Evolutionary conservation across 164 flowering plant species (phyloP).

Genomic region (Tetrastigma voinierianum): DNA sequence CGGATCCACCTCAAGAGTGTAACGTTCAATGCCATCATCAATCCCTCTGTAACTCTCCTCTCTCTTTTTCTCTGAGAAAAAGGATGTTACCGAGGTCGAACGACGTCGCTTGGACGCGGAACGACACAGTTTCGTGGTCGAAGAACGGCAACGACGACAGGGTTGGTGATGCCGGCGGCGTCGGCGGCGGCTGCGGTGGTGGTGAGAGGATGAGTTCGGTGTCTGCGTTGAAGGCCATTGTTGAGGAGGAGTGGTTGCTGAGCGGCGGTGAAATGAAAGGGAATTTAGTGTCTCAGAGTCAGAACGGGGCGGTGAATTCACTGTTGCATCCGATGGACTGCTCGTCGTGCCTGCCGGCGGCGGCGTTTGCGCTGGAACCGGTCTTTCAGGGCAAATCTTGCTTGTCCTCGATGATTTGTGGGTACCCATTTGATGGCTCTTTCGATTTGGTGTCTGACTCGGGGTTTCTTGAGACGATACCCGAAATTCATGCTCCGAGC

Average conservation of each 20-base stretch:
- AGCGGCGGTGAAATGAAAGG: too few relatives aligned
- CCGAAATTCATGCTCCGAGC: conserved; percentile 8
- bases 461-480: conserved; percentile 12
- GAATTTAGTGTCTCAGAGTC: too few relatives aligned
- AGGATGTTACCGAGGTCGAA: conserved; percentile 20
- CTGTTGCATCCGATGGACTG: conserved; percentile 24
- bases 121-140: conserved; percentile 21
- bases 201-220: conserved; percentile 8
- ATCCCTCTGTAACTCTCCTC: too few relatives aligned
- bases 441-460: conserved; percentile 25
- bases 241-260: conserved; percentile 19
- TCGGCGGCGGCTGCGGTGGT: background rate
- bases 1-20: too few relatives aligned
- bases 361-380: conserved; percentile 22
- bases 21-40: too few relatives aligned
- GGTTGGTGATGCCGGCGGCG: too few relatives aligned
- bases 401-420: conserved; percentile 18
- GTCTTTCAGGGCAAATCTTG: conserved; percentile 19
- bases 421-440: conserved; percentile 20
- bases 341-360: conserved; percentile 25
- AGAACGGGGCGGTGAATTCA: background rate
- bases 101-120: conserved; percentile 26
- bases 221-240: conserved; percentile 29
- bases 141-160: background rate
- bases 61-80: too few relatives aligned